Percentiles rank a stretch among this genome's conserved stretches.
phyloP scores from a whole-genome alignment of 805 yeast genomes.

The Saccharomycopsis capsularis region DNA sequence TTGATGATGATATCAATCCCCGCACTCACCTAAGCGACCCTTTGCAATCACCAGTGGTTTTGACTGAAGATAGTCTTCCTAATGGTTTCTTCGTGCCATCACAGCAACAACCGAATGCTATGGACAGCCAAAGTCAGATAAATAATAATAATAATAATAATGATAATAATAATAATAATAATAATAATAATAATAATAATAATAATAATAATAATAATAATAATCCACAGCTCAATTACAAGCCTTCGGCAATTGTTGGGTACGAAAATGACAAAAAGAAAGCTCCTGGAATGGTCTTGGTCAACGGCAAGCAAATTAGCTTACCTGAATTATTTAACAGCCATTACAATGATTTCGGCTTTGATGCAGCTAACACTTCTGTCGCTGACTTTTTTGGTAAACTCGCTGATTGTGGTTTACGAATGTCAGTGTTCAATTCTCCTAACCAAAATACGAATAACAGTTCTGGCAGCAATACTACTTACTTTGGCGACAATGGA shows the following conservation, averaged over 20 bases:
- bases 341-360: background rate
- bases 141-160: too few relatives aligned
- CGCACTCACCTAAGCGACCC: slow-evolving; percentile 3
- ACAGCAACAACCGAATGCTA: too few relatives aligned
- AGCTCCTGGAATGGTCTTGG: background rate
- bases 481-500: too few relatives aligned
- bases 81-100: background rate
- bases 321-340: background rate
- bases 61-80: slow-evolving; percentile 5
- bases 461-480: too few relatives aligned
- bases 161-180: too few relatives aligned
- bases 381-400: background rate
- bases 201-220: too few relatives aligned
- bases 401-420: background rate
- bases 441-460: background rate
- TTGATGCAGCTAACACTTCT: background rate
- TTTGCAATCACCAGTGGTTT: slow-evolving; percentile 18
- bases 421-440: background rate
- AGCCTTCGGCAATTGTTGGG: background rate
- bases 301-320: background rate
- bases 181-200: too few relatives aligned
- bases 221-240: background rate
- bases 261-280: background rate
- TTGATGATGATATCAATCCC: slow-evolving; percentile 4
- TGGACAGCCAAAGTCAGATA: too few relatives aligned